A percentile compares a stretch with the other conserved stretches of the same genome.
phyloP scores from a whole-genome alignment of 345 rosid species.

The Moricandia arvensis region DNA sequence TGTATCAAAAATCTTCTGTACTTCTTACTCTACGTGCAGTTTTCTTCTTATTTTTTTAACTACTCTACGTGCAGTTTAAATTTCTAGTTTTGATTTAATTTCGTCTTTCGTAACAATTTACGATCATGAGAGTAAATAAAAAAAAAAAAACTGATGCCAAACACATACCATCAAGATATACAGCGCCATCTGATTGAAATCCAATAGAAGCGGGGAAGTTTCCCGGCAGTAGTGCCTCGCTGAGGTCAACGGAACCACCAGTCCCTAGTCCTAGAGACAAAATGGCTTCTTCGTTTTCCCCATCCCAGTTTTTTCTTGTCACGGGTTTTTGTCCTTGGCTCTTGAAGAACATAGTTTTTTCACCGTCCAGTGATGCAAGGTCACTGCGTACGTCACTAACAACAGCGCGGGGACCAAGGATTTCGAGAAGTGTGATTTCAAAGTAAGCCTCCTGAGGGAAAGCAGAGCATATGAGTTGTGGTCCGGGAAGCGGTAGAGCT shows the following conservation, averaged over 20 bases:
- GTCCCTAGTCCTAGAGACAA: constrained; percentile 66
- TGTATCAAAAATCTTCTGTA: neutral
- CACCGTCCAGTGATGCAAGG: constrained; percentile 46
- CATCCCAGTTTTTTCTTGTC: constrained; percentile 29
- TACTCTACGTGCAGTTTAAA: neutral
- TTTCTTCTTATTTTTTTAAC: too few relatives aligned
- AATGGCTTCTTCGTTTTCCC: constrained; percentile 35
- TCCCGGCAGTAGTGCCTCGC: constrained; percentile 59
- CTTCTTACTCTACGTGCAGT: too few relatives aligned
- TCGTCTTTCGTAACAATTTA: neutral
- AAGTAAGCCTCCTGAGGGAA: constrained; percentile 94
- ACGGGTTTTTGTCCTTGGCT: constrained; percentile 49
- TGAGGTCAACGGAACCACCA: constrained; percentile 50
- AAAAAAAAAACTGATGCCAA: neutral
- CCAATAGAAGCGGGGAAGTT: constrained; percentile 82
- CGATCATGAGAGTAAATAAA: neutral
- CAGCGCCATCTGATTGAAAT: constrained; percentile 80
- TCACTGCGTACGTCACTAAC: constrained; percentile 19
- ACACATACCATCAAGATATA: constrained; percentile 75
- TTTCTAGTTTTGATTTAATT: neutral
- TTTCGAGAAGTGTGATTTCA: constrained; percentile 65
- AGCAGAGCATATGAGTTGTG: constrained; percentile 66
- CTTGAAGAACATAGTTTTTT: constrained; percentile 60
- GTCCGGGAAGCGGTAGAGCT: constrained; percentile 85
- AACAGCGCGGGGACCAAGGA: constrained; percentile 19